Percentiles rank a stretch among this genome's conserved stretches.
These are phyloP conservation scores for Colletotrichum sp. DNA, from an alignment of 2,329 filamentous ascomycete species.

Conservation along the genomic window DNA sequence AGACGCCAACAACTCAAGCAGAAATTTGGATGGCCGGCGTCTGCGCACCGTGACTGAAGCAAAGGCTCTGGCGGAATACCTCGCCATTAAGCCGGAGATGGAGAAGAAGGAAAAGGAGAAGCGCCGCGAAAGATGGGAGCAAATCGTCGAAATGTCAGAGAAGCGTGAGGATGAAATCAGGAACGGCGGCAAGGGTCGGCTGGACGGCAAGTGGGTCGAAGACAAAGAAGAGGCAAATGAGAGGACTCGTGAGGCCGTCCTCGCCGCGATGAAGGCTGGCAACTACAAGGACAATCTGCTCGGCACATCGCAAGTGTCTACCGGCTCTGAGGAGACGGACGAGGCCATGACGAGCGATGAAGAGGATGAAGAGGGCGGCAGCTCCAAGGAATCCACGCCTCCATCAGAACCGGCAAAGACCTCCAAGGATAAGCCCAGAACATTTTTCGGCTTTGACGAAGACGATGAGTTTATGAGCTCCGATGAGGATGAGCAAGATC, in stretches of 20 bases:
- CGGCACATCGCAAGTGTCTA: constrained; percentile 55
- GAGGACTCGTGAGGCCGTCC: constrained; percentile 78
- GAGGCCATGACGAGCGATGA: constrained; percentile 36
- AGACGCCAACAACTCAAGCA: constrained; percentile 87
- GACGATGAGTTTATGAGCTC: constrained; percentile 78
- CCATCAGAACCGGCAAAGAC: constrained; percentile 45
- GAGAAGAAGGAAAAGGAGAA: constrained; percentile 91
- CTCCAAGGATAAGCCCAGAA: constrained; percentile 43
- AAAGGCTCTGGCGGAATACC: constrained; percentile 92
- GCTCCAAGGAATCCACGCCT: constrained; percentile 55
- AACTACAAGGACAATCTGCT: constrained; percentile 66
- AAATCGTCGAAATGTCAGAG: constrained; percentile 86
- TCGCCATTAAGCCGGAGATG: constrained; percentile 97
- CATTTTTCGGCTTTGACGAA: constrained; percentile 81
- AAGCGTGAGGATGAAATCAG: constrained; percentile 82
- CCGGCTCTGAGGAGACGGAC: constrained; percentile 40
- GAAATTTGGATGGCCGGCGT: constrained; percentile 90
- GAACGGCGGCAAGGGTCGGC: constrained; percentile 70
- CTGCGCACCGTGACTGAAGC: constrained; percentile 93
- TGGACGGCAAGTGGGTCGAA: constrained; percentile 95
- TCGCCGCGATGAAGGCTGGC: constrained; percentile 71
- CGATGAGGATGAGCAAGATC: constrained; percentile 54
- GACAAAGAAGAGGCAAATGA: constrained; percentile 90
- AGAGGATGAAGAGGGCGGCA: constrained; percentile 44
- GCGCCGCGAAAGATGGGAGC: constrained; percentile 82